Evolutionary conservation across 2,329 filamentous ascomycete species (phyloP).

Genomic region (Botrytis pseudocinerea): DNA sequence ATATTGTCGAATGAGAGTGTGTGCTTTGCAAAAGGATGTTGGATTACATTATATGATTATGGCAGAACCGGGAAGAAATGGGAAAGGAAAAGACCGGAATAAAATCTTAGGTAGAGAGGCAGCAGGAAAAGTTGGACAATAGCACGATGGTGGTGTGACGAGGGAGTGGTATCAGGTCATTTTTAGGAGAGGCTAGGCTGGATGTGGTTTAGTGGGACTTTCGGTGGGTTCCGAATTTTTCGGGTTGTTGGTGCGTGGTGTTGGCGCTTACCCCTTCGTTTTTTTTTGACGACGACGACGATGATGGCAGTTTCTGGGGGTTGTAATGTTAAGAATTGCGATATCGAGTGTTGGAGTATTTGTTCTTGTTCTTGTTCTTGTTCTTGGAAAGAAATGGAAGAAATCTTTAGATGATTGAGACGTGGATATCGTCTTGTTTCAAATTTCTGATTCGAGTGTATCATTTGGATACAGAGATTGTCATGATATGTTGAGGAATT

Average conservation of each 20-base stretch:
- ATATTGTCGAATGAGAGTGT: background rate
- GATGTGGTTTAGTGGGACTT: background rate
- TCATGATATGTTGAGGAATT: background rate
- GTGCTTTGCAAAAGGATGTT: background rate
- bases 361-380: background rate
- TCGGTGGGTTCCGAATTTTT: background rate
- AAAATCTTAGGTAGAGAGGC: background rate
- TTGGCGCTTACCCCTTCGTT: background rate
- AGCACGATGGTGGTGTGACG: constrained; percentile 5
- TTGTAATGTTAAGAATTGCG: too few species aligned
- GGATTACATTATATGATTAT: background rate
- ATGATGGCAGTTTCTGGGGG: background rate
- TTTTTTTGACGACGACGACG: background rate
- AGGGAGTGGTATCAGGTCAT: background rate
- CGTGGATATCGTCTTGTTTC: too few species aligned
- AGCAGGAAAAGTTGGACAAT: background rate
- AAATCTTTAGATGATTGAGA: background rate
- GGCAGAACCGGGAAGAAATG: background rate
- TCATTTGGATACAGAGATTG: background rate
- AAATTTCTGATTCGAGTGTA: background rate
- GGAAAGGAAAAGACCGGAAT: background rate
- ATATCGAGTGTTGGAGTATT: background rate
- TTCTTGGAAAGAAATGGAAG: background rate
- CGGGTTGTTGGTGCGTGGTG: background rate
- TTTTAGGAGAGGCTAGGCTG: background rate